Base-by-base conservation (phyloP, 2,329 filamentous ascomycete species). In the Amylocarpus encephaloides region DNA sequence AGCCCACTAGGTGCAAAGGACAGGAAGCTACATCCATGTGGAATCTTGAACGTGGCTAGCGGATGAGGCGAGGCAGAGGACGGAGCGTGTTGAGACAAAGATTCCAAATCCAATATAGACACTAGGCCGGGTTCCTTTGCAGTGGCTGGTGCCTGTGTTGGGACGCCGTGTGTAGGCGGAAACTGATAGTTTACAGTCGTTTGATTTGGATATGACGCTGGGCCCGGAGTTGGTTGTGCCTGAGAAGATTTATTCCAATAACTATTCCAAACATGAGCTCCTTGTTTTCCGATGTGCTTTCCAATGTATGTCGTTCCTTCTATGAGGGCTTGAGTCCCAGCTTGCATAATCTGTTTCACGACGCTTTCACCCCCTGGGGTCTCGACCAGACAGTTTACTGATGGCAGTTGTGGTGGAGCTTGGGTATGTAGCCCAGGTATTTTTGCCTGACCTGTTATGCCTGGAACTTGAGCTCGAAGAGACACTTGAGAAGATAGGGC, bases 241-340 rank as follows among this genome's bases (percentile, higher is more conserved):
- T 71, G 64, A 43, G 72, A 57, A 51, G 73, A 65, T 64, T 78
- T 75, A 62, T 86, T 88, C 80, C 86, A 90, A 69, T 93, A 92
- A 61, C 78, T 85, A 62, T 88, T 89, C 78, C 86, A 88, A 9
- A 84, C 83, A 64, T 88, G 83, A 62, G 82, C 75, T 18, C 87
- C 82, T 64, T 90, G 86, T 62, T 89, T 86, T 2, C 85, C 83
- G 49, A 88, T 80, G 64, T 90, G 86, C 62, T 90, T 86, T 2
- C 85, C 83, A 49, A 88, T 79, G 82, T 85, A 90, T 57, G 79
- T 84, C 22, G 83, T 85, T 16, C 83, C 82, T 51, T 86, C 82
- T 39, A 90, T 85, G 38, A 88, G 71, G 62, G 88, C 86, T 62
- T 92, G 87, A 0, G 87, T 87, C 1, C 86, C 84, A 64, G 88